phyloP scores from a whole-genome alignment of 305 asterid species.

The Rubia balearica region DNA sequence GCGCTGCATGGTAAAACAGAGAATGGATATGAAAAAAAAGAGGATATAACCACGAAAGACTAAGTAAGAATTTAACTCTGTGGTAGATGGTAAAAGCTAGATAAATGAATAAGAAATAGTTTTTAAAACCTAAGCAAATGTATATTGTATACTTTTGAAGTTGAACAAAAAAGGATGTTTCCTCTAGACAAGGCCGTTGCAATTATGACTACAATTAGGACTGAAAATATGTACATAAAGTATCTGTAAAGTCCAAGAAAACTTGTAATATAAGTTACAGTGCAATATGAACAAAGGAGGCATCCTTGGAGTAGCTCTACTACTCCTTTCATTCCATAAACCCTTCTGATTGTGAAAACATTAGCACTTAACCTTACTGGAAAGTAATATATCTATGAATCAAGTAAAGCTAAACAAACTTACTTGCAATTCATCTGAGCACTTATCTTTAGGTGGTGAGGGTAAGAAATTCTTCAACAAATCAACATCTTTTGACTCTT shows the following conservation, averaged over 20 bases:
- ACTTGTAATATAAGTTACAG: not conserved
- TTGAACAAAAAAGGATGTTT: not conserved
- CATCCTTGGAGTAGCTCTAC: not conserved
- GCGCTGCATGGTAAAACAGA: slow-evolving; percentile 37
- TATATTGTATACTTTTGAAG: not conserved
- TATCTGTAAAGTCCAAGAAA: not conserved
- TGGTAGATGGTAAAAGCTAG: not conserved
- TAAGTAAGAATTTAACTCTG: not conserved
- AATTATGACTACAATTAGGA: not conserved
- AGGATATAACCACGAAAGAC: not conserved
- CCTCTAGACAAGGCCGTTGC: not conserved
- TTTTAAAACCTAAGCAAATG: not conserved
- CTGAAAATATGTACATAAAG: not conserved
- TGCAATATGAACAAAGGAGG: not conserved
- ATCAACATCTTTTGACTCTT: slow-evolving; percentile 49
- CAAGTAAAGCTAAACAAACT: slow-evolving; percentile 18
- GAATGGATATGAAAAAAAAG: not conserved
- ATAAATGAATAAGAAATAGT: too few species aligned
- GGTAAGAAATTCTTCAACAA: slow-evolving; percentile 64
- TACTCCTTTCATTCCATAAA: not conserved
- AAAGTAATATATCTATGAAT: not conserved
- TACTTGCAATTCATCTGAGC: slow-evolving; percentile 88
- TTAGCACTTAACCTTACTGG: not conserved
- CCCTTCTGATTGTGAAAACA: not conserved
- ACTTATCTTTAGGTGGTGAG: slow-evolving; percentile 59